A percentile compares a stretch with the other conserved stretches of the same genome.
These are phyloP conservation scores for Bretziella fagacearum DNA, from an alignment of 2,329 filamentous ascomycete genomes.

Conservation along the genomic window DNA sequence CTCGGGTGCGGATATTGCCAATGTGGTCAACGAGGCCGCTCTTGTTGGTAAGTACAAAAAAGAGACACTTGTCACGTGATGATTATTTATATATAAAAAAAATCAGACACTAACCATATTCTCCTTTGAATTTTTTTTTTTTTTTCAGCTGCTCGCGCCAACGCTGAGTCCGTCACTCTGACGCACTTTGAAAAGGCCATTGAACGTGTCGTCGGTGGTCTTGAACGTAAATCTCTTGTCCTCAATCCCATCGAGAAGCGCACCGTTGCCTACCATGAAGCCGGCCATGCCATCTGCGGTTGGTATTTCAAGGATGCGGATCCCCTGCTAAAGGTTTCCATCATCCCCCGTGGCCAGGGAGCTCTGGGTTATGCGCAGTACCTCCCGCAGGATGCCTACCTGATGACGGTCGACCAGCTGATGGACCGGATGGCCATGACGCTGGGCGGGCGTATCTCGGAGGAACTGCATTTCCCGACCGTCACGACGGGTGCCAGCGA, in stretches of 20 bases:
- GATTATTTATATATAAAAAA: not conserved
- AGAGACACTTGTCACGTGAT: not conserved
- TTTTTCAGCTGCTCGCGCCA: slow-evolving; percentile 59
- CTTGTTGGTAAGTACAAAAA: slow-evolving; percentile 82
- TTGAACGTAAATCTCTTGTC: slow-evolving; percentile 94
- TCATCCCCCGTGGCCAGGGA: slow-evolving; percentile 89
- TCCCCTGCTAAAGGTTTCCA: slow-evolving; percentile 92
- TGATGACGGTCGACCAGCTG: slow-evolving; percentile 88
- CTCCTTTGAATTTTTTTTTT: not conserved
- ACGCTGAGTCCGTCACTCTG: slow-evolving; percentile 69
- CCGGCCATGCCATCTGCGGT: slow-evolving; percentile 92
- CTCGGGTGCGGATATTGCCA: slow-evolving; percentile 93
- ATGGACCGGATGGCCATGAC: slow-evolving; percentile 99
- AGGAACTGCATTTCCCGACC: slow-evolving; percentile 92
- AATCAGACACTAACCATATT: not conserved
- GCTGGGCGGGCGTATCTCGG: slow-evolving; percentile 81
- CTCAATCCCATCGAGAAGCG: slow-evolving; percentile 87
- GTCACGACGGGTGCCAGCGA: slow-evolving; percentile 91
- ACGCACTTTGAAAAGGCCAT: slow-evolving; percentile 93
- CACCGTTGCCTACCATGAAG: slow-evolving; percentile 95
- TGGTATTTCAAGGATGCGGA: slow-evolving; percentile 98
- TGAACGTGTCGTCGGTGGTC: slow-evolving; percentile 85
- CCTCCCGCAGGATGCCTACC: slow-evolving; percentile 81
- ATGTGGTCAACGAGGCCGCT: slow-evolving; percentile 94
- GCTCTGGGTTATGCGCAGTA: slow-evolving; percentile 95